Evolutionary conservation across 2,329 filamentous ascomycete species (phyloP).

Genomic region (Cladosporium sp.): DNA sequence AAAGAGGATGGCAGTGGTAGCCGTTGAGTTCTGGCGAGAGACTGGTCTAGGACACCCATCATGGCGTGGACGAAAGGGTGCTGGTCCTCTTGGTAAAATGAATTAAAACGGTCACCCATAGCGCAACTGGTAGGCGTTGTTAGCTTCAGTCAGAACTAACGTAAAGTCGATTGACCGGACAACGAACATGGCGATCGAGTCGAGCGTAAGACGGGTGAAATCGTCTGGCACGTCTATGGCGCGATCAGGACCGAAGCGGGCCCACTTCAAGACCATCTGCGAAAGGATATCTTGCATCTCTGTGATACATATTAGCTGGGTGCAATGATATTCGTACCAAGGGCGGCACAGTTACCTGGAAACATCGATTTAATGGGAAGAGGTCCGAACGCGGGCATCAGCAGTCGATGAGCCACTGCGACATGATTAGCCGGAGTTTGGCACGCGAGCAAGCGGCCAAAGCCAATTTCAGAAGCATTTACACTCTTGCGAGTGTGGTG

Average conservation of each 20-base stretch:
- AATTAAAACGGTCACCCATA: constrained; percentile 73
- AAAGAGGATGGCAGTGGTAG: background rate
- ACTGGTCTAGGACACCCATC: constrained; percentile 49
- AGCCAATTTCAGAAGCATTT: background rate
- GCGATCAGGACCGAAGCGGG: constrained; percentile 56
- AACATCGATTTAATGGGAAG: constrained; percentile 68
- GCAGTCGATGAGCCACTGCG: constrained; percentile 48
- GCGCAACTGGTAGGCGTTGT: constrained; percentile 46
- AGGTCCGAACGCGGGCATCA: constrained; percentile 69
- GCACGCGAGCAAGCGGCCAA: background rate
- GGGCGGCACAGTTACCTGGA: background rate
- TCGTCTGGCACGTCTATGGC: constrained; percentile 64
- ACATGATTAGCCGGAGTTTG: background rate
- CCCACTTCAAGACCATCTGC: constrained; percentile 68
- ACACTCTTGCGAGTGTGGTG: background rate
- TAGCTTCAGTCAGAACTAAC: constrained; percentile 44
- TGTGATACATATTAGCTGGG: background rate
- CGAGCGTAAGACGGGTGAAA: constrained; percentile 69
- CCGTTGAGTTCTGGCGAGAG: background rate
- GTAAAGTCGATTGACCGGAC: background rate
- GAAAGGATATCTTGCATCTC: constrained; percentile 56
- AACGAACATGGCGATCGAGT: constrained; percentile 62
- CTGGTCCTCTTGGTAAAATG: constrained; percentile 65
- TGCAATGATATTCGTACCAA: constrained; percentile 30
- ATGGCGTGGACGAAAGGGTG: constrained; percentile 70